Conservation (phyloP, 2,329 filamentous ascomycete genomes). For the Volutella citrinella region DNA sequence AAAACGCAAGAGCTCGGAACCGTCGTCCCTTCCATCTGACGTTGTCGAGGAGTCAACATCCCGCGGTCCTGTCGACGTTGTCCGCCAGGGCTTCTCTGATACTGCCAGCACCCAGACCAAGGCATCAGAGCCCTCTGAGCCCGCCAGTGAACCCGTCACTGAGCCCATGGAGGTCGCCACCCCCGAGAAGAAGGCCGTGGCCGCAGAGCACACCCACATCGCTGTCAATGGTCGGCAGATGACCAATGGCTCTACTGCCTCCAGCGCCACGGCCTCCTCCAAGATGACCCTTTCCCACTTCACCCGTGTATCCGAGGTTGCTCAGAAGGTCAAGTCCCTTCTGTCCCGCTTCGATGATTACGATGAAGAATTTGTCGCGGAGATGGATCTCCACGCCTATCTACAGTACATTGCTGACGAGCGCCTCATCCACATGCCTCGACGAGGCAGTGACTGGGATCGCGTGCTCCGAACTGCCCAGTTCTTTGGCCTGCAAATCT, state of each 20-base stretch:
- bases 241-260: slow-evolving; percentile 8
- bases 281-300: slow-evolving; percentile 9
- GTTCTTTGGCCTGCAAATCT: slow-evolving; percentile 39
- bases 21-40: slow-evolving; percentile 14
- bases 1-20: slow-evolving; percentile 17
- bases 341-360: slow-evolving; percentile 19
- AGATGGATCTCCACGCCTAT: slow-evolving; percentile 25
- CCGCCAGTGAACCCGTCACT: slow-evolving; percentile 3
- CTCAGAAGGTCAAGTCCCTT: slow-evolving; percentile 13
- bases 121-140: slow-evolving; percentile 7
- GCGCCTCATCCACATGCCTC: slow-evolving; percentile 39
- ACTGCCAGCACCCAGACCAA: slow-evolving; percentile 10
- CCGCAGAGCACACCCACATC: not conserved
- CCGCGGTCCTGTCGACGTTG: slow-evolving; percentile 13
- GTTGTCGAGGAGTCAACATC: slow-evolving; percentile 7
- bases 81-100: slow-evolving; percentile 13
- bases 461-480: slow-evolving; percentile 38
- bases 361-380: slow-evolving; percentile 16
- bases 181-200: not conserved
- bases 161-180: not conserved
- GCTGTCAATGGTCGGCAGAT: slow-evolving; percentile 3
- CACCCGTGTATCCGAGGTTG: slow-evolving; percentile 12
- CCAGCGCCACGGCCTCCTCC: not conserved
- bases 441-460: slow-evolving; percentile 39
- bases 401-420: slow-evolving; percentile 37